These are phyloP conservation scores for Solanum aculeatissimum DNA, from an alignment of 305 asterid species.

Conservation along the genomic window DNA sequence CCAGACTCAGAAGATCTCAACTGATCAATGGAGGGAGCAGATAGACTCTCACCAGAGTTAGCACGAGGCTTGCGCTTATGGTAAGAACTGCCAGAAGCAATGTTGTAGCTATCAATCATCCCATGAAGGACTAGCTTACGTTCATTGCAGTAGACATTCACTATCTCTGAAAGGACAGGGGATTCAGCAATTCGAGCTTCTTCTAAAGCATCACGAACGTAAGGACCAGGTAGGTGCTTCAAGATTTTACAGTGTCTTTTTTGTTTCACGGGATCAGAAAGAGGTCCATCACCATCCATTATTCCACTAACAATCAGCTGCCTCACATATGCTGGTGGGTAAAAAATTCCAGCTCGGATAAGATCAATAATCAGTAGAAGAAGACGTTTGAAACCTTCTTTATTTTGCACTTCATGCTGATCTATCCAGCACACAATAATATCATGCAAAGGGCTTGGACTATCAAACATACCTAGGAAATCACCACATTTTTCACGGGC, in stretches of 20 bases:
- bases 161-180: constrained; percentile 42
- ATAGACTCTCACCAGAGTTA: constrained; percentile 28
- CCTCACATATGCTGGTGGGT: constrained; percentile 86
- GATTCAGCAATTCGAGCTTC: constrained; percentile 56
- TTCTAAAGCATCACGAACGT: constrained; percentile 51
- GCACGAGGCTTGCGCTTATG: constrained; percentile 34
- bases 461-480: constrained; percentile 42
- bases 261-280: constrained; percentile 45
- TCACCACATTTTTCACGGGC: constrained; percentile 27
- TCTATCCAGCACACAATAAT: constrained; percentile 92
- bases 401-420: constrained; percentile 86
- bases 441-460: constrained; percentile 92
- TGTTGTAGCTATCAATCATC: constrained; percentile 34
- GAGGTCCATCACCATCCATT: constrained; percentile 62
- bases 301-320: constrained; percentile 92
- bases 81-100: constrained; percentile 15
- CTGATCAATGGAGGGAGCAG: constrained; percentile 44
- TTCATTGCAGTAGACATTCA: constrained; percentile 66
- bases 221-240: constrained; percentile 77
- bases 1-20: constrained; percentile 34
- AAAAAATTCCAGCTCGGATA: constrained; percentile 67
- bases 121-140: constrained; percentile 70
- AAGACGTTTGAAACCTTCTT: constrained; percentile 71
- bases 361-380: constrained; percentile 76
- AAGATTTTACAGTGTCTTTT: constrained; percentile 81